Percentiles rank a stretch among this genome's conserved stretches.
These are phyloP conservation scores for Lichtheimia ornata DNA, from an alignment of 371 early-diverging fungal species.

Conservation along the genomic window DNA sequence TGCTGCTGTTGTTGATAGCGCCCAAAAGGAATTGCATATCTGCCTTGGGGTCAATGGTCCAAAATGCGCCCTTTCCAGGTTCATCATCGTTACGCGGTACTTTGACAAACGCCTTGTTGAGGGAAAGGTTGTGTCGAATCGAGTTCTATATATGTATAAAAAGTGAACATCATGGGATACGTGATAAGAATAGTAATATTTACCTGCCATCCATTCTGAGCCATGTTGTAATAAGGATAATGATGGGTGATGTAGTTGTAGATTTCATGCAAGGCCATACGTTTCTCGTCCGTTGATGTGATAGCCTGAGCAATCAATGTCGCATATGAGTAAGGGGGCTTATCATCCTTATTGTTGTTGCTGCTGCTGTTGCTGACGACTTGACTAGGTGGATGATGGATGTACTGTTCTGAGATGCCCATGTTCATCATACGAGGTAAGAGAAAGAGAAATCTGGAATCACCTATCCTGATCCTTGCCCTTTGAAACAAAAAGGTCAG, in stretches of 20 bases:
- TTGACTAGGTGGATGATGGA: background rate
- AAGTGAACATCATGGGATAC: background rate
- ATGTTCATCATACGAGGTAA: slow-evolving; percentile 56
- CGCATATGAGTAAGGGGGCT: slow-evolving; percentile 87
- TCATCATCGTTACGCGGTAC: slow-evolving; percentile 83
- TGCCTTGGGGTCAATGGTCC: slow-evolving; percentile 59
- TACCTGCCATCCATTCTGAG: slow-evolving; percentile 86
- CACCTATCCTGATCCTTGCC: slow-evolving; percentile 80
- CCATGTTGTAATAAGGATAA: slow-evolving; percentile 82
- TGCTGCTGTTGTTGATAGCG: slow-evolving; percentile 16
- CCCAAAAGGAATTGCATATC: slow-evolving; percentile 31
- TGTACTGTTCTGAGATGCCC: slow-evolving; percentile 18
- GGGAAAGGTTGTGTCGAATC: slow-evolving; percentile 93
- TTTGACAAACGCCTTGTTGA: slow-evolving; percentile 92
- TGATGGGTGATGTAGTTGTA: slow-evolving; percentile 79
- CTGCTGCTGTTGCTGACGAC: background rate
- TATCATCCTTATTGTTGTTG: slow-evolving; percentile 30
- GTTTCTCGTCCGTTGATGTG: slow-evolving; percentile 63
- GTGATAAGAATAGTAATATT: slow-evolving; percentile 3
- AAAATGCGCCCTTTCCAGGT: slow-evolving; percentile 94
- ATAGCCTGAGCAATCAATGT: slow-evolving; percentile 89
- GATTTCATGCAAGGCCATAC: slow-evolving; percentile 83
- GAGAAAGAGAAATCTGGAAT: slow-evolving; percentile 76
- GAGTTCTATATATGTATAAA: slow-evolving; percentile 84
- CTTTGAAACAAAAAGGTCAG: slow-evolving; percentile 35